Percentiles rank a stretch among this genome's conserved stretches.
Evolutionary conservation across 1,139 yeast species (phyloP).

Genomic region (Chernovozyma aurita): DNA sequence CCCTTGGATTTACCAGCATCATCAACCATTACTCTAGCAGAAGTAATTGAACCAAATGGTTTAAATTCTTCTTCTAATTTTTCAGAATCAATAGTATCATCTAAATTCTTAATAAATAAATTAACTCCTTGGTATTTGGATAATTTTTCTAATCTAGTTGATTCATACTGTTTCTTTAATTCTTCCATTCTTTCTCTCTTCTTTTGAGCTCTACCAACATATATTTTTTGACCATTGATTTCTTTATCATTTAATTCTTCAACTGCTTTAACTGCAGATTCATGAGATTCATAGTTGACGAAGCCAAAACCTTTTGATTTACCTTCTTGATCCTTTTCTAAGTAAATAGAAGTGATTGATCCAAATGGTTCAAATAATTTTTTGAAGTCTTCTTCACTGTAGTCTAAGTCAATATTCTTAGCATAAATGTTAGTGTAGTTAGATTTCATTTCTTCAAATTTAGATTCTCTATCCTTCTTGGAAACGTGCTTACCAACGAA

Average conservation of each 20-base stretch:
- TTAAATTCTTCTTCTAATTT: conserved; percentile 87
- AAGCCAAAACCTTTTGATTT: conserved; percentile 96
- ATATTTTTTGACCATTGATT: conserved; percentile 77
- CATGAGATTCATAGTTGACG: conserved; percentile 85
- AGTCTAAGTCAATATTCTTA: conserved; percentile 78
- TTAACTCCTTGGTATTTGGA: conserved; percentile 97
- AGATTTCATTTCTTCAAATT: conserved; percentile 86
- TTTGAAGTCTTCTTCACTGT: conserved; percentile 68
- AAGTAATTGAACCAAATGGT: conserved; percentile 91
- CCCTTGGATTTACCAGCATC: conserved; percentile 96
- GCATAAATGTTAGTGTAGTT: conserved; percentile 94
- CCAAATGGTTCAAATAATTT: conserved; percentile 75
- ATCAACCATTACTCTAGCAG: conserved; percentile 95
- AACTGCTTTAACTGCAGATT: conserved; percentile 85
- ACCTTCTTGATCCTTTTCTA: conserved; percentile 82
- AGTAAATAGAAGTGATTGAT: conserved; percentile 75
- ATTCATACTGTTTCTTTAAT: conserved; percentile 92
- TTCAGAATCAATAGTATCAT: conserved; percentile 89
- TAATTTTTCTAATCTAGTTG: conserved; percentile 86
- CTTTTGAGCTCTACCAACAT: conserved; percentile 99
- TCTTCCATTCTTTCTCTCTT: conserved; percentile 97
- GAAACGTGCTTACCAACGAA: conserved; percentile 93
- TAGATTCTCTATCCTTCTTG: conserved; percentile 92
- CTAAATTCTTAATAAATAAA: conserved; percentile 94
- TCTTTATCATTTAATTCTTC: conserved; percentile 89